phyloP scores from a whole-genome alignment of 2,329 filamentous ascomycete genomes.

The Fusarium sp. region DNA sequence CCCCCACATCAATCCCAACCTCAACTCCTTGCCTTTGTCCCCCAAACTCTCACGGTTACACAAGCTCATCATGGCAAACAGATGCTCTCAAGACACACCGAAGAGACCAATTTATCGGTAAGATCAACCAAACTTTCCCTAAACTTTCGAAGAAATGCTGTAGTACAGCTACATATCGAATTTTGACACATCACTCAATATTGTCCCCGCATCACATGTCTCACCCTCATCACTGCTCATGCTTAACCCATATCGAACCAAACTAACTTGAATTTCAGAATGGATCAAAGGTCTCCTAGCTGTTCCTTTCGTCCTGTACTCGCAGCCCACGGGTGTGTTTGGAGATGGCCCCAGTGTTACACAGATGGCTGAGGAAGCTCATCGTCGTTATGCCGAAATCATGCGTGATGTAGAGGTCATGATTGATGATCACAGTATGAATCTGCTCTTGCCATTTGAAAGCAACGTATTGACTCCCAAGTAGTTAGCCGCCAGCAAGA shows the following conservation, averaged over 20 bases:
- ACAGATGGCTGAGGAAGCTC: conserved; percentile 82
- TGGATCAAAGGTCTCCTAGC: conserved; percentile 97
- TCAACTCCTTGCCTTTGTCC: neutral
- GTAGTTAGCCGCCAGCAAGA: conserved; percentile 78
- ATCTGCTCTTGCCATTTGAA: neutral
- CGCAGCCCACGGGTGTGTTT: conserved; percentile 90
- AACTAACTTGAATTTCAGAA: conserved; percentile 65
- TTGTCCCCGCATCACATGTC: conserved; percentile 7
- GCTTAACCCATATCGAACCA: neutral
- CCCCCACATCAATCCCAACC: neutral
- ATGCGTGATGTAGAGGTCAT: conserved; percentile 93
- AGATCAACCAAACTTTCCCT: conserved; percentile 15
- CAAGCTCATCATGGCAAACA: conserved; percentile 49
- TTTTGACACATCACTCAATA: neutral
- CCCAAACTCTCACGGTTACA: conserved; percentile 16
- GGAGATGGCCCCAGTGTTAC: conserved; percentile 74
- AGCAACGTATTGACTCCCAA: neutral
- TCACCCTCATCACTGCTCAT: neutral
- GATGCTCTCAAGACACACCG: conserved; percentile 84
- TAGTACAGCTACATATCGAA: neutral
- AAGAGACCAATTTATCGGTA: conserved; percentile 88
- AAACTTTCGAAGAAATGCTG: neutral
- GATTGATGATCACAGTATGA: conserved; percentile 88
- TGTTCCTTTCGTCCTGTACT: conserved; percentile 96
- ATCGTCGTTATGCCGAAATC: conserved; percentile 92